These are phyloP conservation scores for Mucor sp. DNA, from an alignment of 371 early-diverging fungal species.

Conservation along the genomic window DNA sequence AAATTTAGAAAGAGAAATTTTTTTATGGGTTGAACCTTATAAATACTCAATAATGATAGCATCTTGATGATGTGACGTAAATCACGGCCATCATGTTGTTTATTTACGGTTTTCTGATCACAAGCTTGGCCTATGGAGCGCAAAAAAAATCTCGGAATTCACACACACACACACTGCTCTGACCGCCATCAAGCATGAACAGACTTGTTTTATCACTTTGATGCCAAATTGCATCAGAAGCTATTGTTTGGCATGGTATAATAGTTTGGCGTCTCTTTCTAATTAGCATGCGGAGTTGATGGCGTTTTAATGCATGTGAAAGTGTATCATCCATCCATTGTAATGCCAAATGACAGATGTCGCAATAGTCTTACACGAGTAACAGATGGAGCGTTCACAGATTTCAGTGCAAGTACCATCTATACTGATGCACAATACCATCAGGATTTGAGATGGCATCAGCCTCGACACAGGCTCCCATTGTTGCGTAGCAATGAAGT, in stretches of 20 bases:
- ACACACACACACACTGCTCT: neutral
- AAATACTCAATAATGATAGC: neutral
- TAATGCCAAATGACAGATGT: neutral
- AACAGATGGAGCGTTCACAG: neutral
- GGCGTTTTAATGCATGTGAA: slow-evolving; percentile 10
- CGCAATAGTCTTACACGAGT: neutral
- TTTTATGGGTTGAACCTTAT: neutral
- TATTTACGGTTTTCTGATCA: slow-evolving; percentile 2
- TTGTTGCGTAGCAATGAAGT: neutral
- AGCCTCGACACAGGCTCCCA: neutral
- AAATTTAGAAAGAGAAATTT: slow-evolving; percentile 9
- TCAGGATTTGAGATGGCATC: neutral
- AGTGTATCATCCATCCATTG: neutral
- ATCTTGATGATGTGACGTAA: slow-evolving; percentile 8
- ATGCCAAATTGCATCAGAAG: neutral
- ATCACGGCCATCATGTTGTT: neutral
- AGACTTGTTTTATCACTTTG: neutral
- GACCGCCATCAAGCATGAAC: neutral
- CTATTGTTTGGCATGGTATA: neutral
- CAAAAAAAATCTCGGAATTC: neutral
- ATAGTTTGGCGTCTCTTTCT: neutral
- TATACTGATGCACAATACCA: neutral
- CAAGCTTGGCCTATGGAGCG: neutral
- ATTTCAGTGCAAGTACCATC: neutral
- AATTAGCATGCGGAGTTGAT: slow-evolving; percentile 6